These are phyloP conservation scores for Sporisorium exsertum DNA, from an alignment of 1,284 basidiomycete species.

Conservation along the genomic window DNA sequence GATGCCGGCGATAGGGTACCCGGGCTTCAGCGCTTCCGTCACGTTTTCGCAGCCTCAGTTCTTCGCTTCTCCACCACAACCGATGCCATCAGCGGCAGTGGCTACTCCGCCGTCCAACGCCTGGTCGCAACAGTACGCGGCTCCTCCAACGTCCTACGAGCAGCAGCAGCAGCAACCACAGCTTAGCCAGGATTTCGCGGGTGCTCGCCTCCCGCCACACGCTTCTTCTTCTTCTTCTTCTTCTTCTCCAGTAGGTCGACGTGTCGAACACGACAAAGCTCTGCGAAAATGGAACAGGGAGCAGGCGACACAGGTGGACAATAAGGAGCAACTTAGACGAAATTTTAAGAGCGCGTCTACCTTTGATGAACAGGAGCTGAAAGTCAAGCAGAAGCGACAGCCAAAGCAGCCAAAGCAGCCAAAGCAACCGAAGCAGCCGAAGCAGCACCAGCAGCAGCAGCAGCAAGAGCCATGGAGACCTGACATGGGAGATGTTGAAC, in stretches of 20 bases:
- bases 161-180: conserved; percentile 2
- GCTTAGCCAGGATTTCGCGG: background rate
- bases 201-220: background rate
- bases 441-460: background rate
- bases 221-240: background rate
- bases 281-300: background rate
- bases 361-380: background rate
- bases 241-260: background rate
- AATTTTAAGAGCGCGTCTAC: background rate
- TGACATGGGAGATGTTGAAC: conserved; percentile 11
- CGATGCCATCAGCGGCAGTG: conserved; percentile 6
- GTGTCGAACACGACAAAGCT: background rate
- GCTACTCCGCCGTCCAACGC: conserved; percentile 5
- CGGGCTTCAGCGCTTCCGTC: conserved; percentile 40
- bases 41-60: conserved; percentile 45
- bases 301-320: background rate
- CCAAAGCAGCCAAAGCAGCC: background rate
- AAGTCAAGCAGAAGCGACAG: background rate
- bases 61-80: conserved; percentile 25
- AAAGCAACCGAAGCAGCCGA: conserved; percentile 3
- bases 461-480: conserved; percentile 9
- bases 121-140: conserved; percentile 17
- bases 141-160: conserved; percentile 1
- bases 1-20: conserved; percentile 25
- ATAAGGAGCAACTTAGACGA: background rate